Base-by-base conservation (phyloP, 108 stramenopile genomes). In the Pseudonitzschia pungens region DNA sequence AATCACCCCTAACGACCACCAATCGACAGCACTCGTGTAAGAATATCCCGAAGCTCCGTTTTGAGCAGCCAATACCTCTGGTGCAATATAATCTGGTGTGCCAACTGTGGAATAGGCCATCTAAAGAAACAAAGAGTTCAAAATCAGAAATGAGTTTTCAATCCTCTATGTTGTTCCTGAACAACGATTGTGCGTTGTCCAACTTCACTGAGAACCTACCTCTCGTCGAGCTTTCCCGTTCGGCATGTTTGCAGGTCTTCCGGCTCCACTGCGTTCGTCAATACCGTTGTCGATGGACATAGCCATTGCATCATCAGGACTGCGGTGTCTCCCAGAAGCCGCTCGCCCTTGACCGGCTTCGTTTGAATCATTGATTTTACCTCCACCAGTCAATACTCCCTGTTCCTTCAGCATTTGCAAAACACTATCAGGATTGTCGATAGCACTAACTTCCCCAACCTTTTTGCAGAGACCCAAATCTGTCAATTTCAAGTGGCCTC, bases 31-130 rank as follows among this genome's bases (percentile, higher is more conserved):
- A 70, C 92, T 95, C 18, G 96, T 98, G 75, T 99, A 99, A 18
- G 96, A 97, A 67, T 90, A 92, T 40, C 93, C 92, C 4, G 90
- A 91, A 51, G 90, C 88, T 71, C 97, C 96, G 76, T 94, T 94
- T 68, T 95, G 95, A 28, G 92, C 93, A 14, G 93, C 93, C 60
- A 99, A 83, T 32, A 99, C 99, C 73, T 99, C 99, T 12, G 98
- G 99, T 10, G 98, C 99, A 74, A 99, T 99, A 86, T 99, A 99
- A 75, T 99, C 99, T 6, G 98, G 98, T 26, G 99, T 99, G 0
- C 99, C 99, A 21, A 99, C 98, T 0, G 98, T 99, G 21, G 96
- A 96, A 75, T 96, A 98, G 0, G 98, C 99, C 72, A 98, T 95
- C 78, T 84, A 65, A 53, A 65, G 69, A 11, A 55, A 64, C 7